Evolutionary conservation across 169 alveolate species (phyloP), one percentile per base, ranked within the genome.

Genomic region (Eimeria acervulina): DNA sequence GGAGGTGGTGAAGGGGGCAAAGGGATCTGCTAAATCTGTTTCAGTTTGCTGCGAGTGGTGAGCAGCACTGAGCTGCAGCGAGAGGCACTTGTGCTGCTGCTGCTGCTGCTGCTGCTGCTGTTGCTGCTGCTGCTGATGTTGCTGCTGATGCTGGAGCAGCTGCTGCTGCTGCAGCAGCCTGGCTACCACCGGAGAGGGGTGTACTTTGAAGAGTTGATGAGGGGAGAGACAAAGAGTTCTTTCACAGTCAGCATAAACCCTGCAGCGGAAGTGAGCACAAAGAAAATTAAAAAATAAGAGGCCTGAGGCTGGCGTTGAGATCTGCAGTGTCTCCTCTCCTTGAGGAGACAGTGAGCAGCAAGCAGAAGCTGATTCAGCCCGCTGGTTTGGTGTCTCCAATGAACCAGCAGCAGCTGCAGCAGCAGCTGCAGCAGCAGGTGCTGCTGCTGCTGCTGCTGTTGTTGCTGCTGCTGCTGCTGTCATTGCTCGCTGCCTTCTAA

Each of bases 121-220:
- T 17, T 12, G 15, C 59, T 51, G 59, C 59, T 51, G 59, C 59
- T 51, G 59, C 59, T 17, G 76, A 23, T 66, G 76, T 28, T 66
- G 76, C 76, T 63, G 76, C 76, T 66, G 74, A 17, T 63, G 74
- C 74, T 42, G n/a, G 63, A 38, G 89, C 89, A 8, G 0, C 59
- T 12, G 15, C 59, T 51, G 59, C 59, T 51, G 59, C 59, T 51
- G 59, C 59, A 51, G 59, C 7, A 51, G 59, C 7, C 2, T 51
- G 66, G 59, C 89, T 19, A 78, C 89, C 3, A 78, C 63, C 13
- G 89, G 89, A 33, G 89, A 78, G 33, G 89, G 89, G 33, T 78
- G 89, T 8, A 78, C 89, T 26, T 26, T 44, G 44, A 78, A 44
- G 44, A 78, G 89, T 13, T 78, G 89, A 59, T 78, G 66, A 26